phyloP scores from a whole-genome alignment of 805 yeast genomes.

The Kazachstania psychrophila region DNA sequence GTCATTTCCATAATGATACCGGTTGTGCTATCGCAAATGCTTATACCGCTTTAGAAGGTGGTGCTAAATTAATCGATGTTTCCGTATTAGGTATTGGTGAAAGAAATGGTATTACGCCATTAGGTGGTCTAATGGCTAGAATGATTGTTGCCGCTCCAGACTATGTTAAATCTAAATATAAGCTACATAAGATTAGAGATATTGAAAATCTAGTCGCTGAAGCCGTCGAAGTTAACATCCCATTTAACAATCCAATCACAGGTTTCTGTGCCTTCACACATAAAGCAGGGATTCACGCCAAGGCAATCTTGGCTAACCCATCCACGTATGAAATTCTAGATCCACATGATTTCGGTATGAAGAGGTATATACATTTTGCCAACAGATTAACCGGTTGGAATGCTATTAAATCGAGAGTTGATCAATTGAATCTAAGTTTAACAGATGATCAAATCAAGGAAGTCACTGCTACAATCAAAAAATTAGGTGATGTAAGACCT shows the following conservation, averaged over 20 bases:
- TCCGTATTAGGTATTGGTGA: constrained; percentile 97
- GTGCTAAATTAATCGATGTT: constrained; percentile 90
- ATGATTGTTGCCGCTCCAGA: constrained; percentile 98
- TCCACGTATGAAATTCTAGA: constrained; percentile 95
- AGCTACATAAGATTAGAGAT: constrained; percentile 91
- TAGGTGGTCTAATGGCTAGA: constrained; percentile 97
- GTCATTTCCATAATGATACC: constrained; percentile 98
- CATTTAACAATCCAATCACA: constrained; percentile 96
- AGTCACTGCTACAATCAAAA: constrained; percentile 86
- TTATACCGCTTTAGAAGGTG: constrained; percentile 95
- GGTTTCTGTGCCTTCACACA: constrained; percentile 99
- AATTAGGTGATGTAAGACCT: constrained; percentile 90
- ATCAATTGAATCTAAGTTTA: constrained; percentile 82
- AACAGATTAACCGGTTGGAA: constrained; percentile 98
- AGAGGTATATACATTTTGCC: constrained; percentile 95
- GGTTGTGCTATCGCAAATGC: constrained; percentile 99
- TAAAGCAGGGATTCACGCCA: constrained; percentile 98
- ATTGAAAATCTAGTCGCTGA: constrained; percentile 94
- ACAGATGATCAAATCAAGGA: constrained; percentile 93
- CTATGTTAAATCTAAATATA: constrained; percentile 87
- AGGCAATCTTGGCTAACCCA: constrained; percentile 96
- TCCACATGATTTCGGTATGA: constrained; percentile 91
- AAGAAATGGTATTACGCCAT: constrained; percentile 95
- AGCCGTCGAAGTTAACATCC: constrained; percentile 93
- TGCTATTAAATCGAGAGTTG: constrained; percentile 96